These are phyloP conservation scores for Entomortierella beljakovae DNA, from an alignment of 192 early-diverging fungal species.

Conservation along the genomic window DNA sequence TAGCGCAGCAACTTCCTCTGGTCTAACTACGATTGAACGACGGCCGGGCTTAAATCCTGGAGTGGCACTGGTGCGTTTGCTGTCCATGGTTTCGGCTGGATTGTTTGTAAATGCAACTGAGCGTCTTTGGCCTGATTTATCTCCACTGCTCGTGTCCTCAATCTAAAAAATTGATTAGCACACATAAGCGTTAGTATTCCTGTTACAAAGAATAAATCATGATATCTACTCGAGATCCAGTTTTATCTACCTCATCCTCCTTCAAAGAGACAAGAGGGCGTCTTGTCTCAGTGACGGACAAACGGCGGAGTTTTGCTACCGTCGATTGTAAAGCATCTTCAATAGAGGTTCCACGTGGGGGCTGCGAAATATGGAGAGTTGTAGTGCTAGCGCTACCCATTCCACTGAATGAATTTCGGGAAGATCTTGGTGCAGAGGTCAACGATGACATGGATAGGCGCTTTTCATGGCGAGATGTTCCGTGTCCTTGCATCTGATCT, in stretches of 20 bases:
- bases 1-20: slow-evolving; percentile 43
- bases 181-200: neutral
- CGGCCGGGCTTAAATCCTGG: slow-evolving; percentile 29
- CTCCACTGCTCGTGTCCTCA: neutral
- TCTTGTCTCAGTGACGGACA: slow-evolving; percentile 44
- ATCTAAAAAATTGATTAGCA: neutral
- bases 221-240: too few relatives aligned
- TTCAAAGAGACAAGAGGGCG: slow-evolving; percentile 31
- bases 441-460: slow-evolving; percentile 33
- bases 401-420: slow-evolving; percentile 9
- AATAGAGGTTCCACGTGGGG: slow-evolving; percentile 42
- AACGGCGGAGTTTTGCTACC: slow-evolving; percentile 53
- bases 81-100: slow-evolving; percentile 7
- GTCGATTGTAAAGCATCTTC: slow-evolving; percentile 58
- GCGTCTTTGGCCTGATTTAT: slow-evolving; percentile 14
- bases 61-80: slow-evolving; percentile 1
- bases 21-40: slow-evolving; percentile 43
- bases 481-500: slow-evolving; percentile 37
- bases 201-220: too few relatives aligned
- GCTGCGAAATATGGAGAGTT: slow-evolving; percentile 44
- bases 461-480: slow-evolving; percentile 45
- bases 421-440: neutral
- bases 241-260: slow-evolving; percentile 36
- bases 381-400: slow-evolving; percentile 12
- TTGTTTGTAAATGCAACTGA: slow-evolving; percentile 29